Evolutionary conservation across 768 basidiomycete genomes (phyloP), one percentile per base, ranked within the genome.

Genomic region (Boletus huronensis): DNA sequence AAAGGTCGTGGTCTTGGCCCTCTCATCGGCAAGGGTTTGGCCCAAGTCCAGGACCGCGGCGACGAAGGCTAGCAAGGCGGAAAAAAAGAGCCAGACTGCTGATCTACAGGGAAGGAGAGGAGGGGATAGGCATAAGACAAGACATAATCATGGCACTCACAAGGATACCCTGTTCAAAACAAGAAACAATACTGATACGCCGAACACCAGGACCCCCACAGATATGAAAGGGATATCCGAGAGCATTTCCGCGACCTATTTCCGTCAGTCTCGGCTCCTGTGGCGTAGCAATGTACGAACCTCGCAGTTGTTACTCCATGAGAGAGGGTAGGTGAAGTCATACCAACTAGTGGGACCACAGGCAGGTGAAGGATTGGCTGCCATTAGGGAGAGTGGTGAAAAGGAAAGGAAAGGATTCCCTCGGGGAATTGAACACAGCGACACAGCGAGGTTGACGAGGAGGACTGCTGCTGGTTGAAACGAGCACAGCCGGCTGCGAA

Each of bases 191-290:
- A 77, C 75, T 48, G 83, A 80, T 39, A 82, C 72, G 14, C 80
- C 84, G 50, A 88, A 80, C 23, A 78, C 78, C 64, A 87, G 70
- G n/a, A 87, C 72, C 32, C 87, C 88, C 39, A 83, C 77, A 58
- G 78, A 80, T 62, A 87, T 80, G 57, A 87, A 74, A 21, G 88
- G 88, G 50, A 89, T 82, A 57, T 86, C 84, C 17, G 80, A 72
- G 42, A 89, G 73, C 39, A 88, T 64, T 58, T 74, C 70, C 54
- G 81, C 79, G 39, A 86, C 70, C 84, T 87, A 49, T 19, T 59
- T 29, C 53, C 28, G 46, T 60, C 38, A 62, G 58, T 49, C 13
- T 25, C 5, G 11, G 32, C 19, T 45, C 50, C n/a, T n/a, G 31
- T 14, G n/a, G 39, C 34, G 23, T 25, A 53, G 19, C 9, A 39